Evolutionary conservation across 768 basidiomycete species (phyloP).

Genomic region (Leccinum obscurum): DNA sequence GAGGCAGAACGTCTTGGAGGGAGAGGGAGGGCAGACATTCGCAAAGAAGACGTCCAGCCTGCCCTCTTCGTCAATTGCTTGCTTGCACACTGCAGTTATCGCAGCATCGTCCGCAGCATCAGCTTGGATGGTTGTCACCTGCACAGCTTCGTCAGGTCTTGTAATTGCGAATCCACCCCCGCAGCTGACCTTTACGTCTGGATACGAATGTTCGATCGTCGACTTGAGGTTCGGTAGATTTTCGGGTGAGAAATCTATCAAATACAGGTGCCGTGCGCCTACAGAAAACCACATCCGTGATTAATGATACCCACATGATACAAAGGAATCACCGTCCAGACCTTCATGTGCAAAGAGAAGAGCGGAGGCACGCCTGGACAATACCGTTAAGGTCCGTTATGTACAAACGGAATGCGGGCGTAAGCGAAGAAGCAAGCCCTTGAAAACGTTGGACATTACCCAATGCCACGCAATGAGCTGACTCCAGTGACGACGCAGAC

Average conservation of each 20-base stretch:
- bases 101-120: slow-evolving; percentile 82
- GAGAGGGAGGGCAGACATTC: slow-evolving; percentile 54
- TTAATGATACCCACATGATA: slow-evolving; percentile 5
- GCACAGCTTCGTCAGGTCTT: slow-evolving; percentile 13
- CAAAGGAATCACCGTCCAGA: slow-evolving; percentile 24
- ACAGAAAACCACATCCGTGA: slow-evolving; percentile 1
- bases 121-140: slow-evolving; percentile 78
- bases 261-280: slow-evolving; percentile 79
- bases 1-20: background rate
- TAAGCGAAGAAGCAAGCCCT: slow-evolving; percentile 11
- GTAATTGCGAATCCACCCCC: slow-evolving; percentile 2
- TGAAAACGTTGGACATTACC: slow-evolving; percentile 46
- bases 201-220: slow-evolving; percentile 64
- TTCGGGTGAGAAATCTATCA: slow-evolving; percentile 67
- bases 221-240: slow-evolving; percentile 72
- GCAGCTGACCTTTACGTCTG: slow-evolving; percentile 69
- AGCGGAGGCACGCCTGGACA: slow-evolving; percentile 66
- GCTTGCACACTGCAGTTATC: slow-evolving; percentile 67
- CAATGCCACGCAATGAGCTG: slow-evolving; percentile 85
- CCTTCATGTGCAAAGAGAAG: slow-evolving; percentile 82
- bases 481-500: slow-evolving; percentile 89
- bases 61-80: slow-evolving; percentile 78
- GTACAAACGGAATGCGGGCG: slow-evolving; percentile 6
- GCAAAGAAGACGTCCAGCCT: slow-evolving; percentile 93
- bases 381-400: background rate